Conservation (phyloP, 257 asterid species). For the Oldenlandia corymbosa region DNA sequence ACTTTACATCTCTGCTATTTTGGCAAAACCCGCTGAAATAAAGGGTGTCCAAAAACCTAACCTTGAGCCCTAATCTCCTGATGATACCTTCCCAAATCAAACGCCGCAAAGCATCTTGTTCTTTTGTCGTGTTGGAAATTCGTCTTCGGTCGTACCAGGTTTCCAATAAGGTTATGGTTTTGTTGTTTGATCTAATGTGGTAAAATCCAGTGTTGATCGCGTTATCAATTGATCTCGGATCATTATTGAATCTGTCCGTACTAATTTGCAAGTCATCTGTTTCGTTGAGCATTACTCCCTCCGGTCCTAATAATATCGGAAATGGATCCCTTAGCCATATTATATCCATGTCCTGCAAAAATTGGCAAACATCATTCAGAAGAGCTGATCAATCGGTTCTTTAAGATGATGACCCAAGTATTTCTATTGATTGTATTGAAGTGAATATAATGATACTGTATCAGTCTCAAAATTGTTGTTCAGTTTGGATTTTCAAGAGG, state of each 20-base stretch:
- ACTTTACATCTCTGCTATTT: slow-evolving; percentile 25
- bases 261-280: slow-evolving; percentile 53
- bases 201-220: slow-evolving; percentile 66
- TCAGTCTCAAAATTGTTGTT: too few species aligned
- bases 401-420: too few species aligned
- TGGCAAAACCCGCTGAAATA: slow-evolving; percentile 50
- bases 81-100: slow-evolving; percentile 20
- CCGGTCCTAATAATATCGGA: slow-evolving; percentile 24
- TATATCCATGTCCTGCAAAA: slow-evolving; percentile 51
- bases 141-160: slow-evolving; percentile 43
- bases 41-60: slow-evolving; percentile 35
- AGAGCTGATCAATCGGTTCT: too few species aligned
- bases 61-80: slow-evolving; percentile 16
- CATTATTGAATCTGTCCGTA: slow-evolving; percentile 40
- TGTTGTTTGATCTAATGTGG: slow-evolving; percentile 39
- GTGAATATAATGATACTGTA: too few species aligned
- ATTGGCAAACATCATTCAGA: too few species aligned
- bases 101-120: slow-evolving; percentile 52
- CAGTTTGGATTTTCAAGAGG: too few species aligned
- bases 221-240: slow-evolving; percentile 28
- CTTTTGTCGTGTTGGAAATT: slow-evolving; percentile 42
- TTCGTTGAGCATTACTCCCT: slow-evolving; percentile 18
- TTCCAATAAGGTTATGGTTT: slow-evolving; percentile 43
- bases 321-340: slow-evolving; percentile 68
- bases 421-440: too few species aligned